phyloP scores from a whole-genome alignment of 2,329 filamentous ascomycete genomes.

The Pseudogymnoascus pannorum region DNA sequence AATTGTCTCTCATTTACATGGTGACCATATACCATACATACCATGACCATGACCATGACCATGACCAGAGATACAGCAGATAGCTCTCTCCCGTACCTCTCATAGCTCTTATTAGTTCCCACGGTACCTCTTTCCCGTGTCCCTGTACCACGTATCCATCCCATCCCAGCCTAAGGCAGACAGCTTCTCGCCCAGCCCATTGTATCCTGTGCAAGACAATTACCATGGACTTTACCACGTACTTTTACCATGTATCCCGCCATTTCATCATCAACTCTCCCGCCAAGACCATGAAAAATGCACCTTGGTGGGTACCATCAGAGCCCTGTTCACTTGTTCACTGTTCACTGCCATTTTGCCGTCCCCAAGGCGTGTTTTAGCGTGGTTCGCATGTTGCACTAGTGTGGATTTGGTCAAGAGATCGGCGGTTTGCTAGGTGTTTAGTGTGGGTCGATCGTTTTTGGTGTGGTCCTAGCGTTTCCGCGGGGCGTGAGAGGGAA shows the following conservation, averaged over 20 bases:
- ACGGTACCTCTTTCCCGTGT: neutral
- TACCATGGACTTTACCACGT: too few species aligned
- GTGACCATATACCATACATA: too few species aligned
- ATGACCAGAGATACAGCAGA: too few species aligned
- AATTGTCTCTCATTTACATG: neutral
- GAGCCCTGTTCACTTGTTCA: neutral
- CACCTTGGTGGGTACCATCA: neutral
- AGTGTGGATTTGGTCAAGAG: neutral
- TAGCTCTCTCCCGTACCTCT: too few species aligned
- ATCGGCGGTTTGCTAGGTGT: neutral
- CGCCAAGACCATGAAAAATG: neutral
- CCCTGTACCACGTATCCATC: neutral
- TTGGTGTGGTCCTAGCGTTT: neutral
- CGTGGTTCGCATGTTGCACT: neutral
- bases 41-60: too few species aligned
- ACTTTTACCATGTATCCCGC: too few species aligned
- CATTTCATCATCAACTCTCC: neutral
- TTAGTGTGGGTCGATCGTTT: neutral
- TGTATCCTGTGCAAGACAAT: too few species aligned
- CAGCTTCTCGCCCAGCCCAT: too few species aligned
- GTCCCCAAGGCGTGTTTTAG: slow-evolving; percentile 5
- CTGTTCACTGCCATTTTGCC: neutral
- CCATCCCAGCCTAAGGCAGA: neutral
- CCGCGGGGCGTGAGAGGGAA: neutral
- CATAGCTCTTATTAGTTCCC: neutral